Evolutionary conservation across 805 yeast genomes (phyloP), one percentile per base, ranked within the genome.

Genomic region (Lachancea fermentati): DNA sequence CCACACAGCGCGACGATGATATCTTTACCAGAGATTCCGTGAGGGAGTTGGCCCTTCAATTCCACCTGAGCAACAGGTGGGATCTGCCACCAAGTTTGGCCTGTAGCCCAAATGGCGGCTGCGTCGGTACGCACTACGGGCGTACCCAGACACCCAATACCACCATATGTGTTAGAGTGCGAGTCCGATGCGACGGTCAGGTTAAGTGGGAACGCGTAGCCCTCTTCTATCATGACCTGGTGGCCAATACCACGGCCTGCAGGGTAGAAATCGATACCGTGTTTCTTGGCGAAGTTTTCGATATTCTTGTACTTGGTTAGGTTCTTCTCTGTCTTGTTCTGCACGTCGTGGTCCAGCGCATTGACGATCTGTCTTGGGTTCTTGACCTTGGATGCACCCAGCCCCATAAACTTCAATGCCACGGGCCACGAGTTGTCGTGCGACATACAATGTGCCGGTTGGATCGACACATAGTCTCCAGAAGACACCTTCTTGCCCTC

Each of bases 381-480:
- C 51, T 81, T 77, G 43, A 93, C 85, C 45, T 77, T 71, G 15
- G 77, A 76, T 28, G 97, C 97, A 1, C 98, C 98, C 28, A 93
- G 73, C 4, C 95, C 95, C 80, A 77, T 86, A 68, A 93, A 93
- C 67, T 93, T 93, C 58, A 91, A 73, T 1, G 98, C 98, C 13
- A 93, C 97, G 1, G 99, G 99, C 98, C 99, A 94, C 32, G 97
- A 82, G 66, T 93, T 93, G 65, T 93, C 99, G 63, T 93, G 99
- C 12, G 97, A 87, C 99, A 93, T 93, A 64, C 97, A 94, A 68
- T 93, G 95, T 2, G 95, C 91, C 3, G 99, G 99, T 55, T 71
- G 75, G 58, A 93, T 91, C 2, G 96, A 78, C 37, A 94, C 97
- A 66, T 89, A 93, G 67, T 93, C 99, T 11, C 97, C 98, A 34